Evolutionary conservation across 495 filamentous ascomycete genomes (phyloP), one percentile per base, ranked within the genome.

Genomic region (Saxispiralis lemnorum): DNA sequence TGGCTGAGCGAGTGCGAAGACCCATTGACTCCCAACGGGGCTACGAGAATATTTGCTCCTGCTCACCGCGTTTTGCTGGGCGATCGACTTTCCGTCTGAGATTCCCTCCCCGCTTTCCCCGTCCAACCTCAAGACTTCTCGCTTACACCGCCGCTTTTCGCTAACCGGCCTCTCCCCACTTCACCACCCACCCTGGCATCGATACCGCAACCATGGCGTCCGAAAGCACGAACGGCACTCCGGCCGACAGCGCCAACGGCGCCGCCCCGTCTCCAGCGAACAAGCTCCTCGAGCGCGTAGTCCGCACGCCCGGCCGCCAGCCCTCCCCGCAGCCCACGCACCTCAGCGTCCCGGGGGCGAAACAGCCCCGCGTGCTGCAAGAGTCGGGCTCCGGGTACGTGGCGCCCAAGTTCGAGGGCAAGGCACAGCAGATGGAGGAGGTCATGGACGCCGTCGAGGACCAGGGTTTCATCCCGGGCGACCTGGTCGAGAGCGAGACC

Each of bases 331-430:
- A 92, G 56, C 86, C 88, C 16, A 88, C 83, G 18, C 87, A 94
- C 56, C 63, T 95, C 59, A 79, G 75, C 51, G 72, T 89, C n/a
- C 79, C 81, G 28, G 67, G 71, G 43, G 64, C 66, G 37, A 68
- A 70, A 52, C 66, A 66, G 46, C 66, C 63, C 51, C 46, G 47
- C 7, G 67, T 93, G 20, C 66, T 96, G 31, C 82, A 82, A 7
- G 87, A 89, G 51, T 78, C 84, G 51, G 88, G 85, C n/a, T 78
- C 89, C 13, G 89, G 89, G 51, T 97, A 97, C 63, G 76, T 94
- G 46, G 87, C 89, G 6, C 86, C 89, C 31, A 85, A 83, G 43
- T 97, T 97, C 51, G 79, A 84, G 65, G 92, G 92, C 52, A 95
- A 93, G 63, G 72, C 78, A 52, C 75, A 84, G 58, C 89, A 97